Base-by-base conservation (phyloP, 192 early-diverging fungal species). In the Podila clonocystis region DNA sequence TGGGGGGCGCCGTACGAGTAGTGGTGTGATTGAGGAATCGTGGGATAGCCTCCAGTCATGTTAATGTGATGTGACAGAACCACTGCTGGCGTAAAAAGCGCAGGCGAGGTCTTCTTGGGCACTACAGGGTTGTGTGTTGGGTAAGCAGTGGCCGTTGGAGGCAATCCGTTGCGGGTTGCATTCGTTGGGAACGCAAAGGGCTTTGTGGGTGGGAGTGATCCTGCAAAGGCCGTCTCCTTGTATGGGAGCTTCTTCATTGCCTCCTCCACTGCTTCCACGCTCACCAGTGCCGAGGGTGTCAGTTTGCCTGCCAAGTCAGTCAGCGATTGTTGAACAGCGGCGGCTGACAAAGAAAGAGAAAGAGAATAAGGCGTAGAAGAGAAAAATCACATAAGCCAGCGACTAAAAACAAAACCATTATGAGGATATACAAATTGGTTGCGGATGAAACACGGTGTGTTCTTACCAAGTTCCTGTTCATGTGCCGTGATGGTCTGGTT, bases 201-300 rank as follows among this genome's bases (percentile, higher is more conserved):
- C 38, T 85, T 86, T 45, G 67, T 84, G 50, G 84, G 71, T n/a
- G 87, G 86, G 31, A 89, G 58, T 24, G 82, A 67, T n/a, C 88
- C 88, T n/a, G 73, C 64, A 58, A 84, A 89, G 13, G 82, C 72
- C 3, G 86, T 20, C 24, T 86, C 86, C 28, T 84, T 72, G 34
- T 82, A 66, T 17, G 88, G 84, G 6, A 86, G 72, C 24, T 63
- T 67, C 11, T 68, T 57, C 63, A 87, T 86, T 1, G 88, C 62
- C 9, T 74, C 65, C 58, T 86, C 83, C 31, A 89, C 71, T 2
- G 68, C 72, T 57, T 85, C 63, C 41, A 68, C 17, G 9, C 68
- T 67, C 5, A 77, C 78, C 12, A 87, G 67, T 13, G 63, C 72
- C 5, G 80, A 75, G 20, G 88, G 85, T 49, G 79, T 55, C 9